Evolutionary conservation across 2,329 filamentous ascomycete genomes (phyloP).

Genomic region (Arthroderma sp.): DNA sequence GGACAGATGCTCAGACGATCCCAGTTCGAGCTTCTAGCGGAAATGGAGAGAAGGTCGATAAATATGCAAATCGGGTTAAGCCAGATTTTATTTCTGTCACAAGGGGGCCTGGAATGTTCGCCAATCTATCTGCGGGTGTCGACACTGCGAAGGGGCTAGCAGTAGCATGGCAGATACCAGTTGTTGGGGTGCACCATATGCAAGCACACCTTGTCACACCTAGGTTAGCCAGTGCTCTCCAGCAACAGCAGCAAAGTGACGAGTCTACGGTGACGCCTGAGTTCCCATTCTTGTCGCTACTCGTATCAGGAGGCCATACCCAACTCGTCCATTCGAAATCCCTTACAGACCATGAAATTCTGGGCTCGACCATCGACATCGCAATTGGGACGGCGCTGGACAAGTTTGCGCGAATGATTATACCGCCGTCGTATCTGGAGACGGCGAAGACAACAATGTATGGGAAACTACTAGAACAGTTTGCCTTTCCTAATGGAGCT

Average conservation of each 20-base stretch:
- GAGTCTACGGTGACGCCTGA: slow-evolving; percentile 27
- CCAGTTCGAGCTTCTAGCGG: no score
- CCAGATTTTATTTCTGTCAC: slow-evolving; percentile 85
- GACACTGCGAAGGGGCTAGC: slow-evolving; percentile 79
- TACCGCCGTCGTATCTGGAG: slow-evolving; percentile 49
- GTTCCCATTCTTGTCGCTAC: slow-evolving; percentile 77
- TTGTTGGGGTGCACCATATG: slow-evolving; percentile 91
- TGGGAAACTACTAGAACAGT: slow-evolving; percentile 63
- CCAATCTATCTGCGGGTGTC: slow-evolving; percentile 64
- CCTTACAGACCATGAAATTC: slow-evolving; percentile 55
- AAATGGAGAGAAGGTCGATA: no score
- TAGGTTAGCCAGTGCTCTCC: slow-evolving; percentile 54
- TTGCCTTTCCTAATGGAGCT: slow-evolving; percentile 50
- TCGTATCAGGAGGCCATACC: slow-evolving; percentile 87
- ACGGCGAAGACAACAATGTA: slow-evolving; percentile 57
- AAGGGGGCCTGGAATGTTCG: slow-evolving; percentile 75
- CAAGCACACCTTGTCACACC: slow-evolving; percentile 89
- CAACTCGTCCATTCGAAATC: slow-evolving; percentile 63
- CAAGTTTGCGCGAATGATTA: slow-evolving; percentile 64
- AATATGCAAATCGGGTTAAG: slow-evolving; percentile 25
- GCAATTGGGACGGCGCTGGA: slow-evolving; percentile 86
- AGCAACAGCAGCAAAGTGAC: neutral
- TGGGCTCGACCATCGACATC: slow-evolving; percentile 63
- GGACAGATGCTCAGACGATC: neutral
- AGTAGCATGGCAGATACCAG: slow-evolving; percentile 65